These are phyloP conservation scores for Dendrobium huoshanense DNA, from an alignment of 106 monocot genomes.

Conservation along the genomic window DNA sequence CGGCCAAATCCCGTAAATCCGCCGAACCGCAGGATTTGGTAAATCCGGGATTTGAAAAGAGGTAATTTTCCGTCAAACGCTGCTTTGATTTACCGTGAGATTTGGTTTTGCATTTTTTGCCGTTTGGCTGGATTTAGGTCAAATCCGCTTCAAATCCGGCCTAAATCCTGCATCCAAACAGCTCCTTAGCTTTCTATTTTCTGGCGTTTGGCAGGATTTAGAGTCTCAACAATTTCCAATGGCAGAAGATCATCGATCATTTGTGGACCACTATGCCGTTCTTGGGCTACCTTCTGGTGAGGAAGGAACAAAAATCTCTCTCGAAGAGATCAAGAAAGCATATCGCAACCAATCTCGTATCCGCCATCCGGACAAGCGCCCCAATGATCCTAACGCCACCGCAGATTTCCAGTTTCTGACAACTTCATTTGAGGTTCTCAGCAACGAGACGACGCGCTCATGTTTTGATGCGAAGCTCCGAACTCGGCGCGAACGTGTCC, in stretches of 20 bases:
- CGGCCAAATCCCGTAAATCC: too few relatives aligned
- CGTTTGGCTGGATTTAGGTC: too few relatives aligned
- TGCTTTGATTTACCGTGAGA: too few relatives aligned
- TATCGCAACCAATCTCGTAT: constrained; percentile 68
- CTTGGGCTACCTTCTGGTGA: constrained; percentile 73
- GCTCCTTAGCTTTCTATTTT: too few relatives aligned
- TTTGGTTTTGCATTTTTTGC: too few relatives aligned
- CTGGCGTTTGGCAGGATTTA: too few relatives aligned
- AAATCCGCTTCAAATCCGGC: too few relatives aligned
- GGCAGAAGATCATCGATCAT: constrained; percentile 19
- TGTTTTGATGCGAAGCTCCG: constrained; percentile 63
- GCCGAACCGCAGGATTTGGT: too few relatives aligned
- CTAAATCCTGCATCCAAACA: too few relatives aligned
- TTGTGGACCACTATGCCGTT: constrained; percentile 72
- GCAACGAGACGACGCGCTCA: constrained; percentile 43
- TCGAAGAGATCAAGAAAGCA: constrained; percentile 71
- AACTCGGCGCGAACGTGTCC: constrained; percentile 35
- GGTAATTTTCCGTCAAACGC: too few relatives aligned
- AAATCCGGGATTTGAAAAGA: too few relatives aligned
- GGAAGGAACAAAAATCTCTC: constrained; percentile 38
- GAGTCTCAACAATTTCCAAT: background rate
- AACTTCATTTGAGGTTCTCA: constrained; percentile 71
- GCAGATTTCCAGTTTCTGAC: constrained; percentile 83
- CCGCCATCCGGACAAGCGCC: constrained; percentile 98
- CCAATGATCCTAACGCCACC: constrained; percentile 83